Conservation (phyloP, 2,329 filamentous ascomycete genomes). For the Scolecobasidium constrictum region DNA sequence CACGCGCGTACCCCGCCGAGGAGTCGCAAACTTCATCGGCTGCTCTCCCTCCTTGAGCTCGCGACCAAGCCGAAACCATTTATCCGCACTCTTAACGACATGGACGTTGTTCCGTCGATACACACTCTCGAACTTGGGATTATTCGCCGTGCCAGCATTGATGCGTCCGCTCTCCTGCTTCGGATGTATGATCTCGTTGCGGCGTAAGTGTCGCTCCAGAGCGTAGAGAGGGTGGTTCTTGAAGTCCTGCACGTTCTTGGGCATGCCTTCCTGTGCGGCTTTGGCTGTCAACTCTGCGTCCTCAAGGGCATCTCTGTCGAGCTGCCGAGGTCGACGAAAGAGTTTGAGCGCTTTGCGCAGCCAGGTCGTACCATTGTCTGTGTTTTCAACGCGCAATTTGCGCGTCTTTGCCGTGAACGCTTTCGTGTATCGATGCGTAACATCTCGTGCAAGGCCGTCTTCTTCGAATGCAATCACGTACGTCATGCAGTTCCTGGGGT, state of each 20-base stretch:
- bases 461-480: constrained; percentile 83
- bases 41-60: constrained; percentile 65
- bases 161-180: constrained; percentile 67
- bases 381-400: constrained; percentile 64
- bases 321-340: constrained; percentile 17
- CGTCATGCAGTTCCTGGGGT: constrained; percentile 62
- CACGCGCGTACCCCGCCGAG: constrained; percentile 14
- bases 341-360: constrained; percentile 39
- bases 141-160: constrained; percentile 49
- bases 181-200: constrained; percentile 72
- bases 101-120: constrained; percentile 77
- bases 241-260: constrained; percentile 28
- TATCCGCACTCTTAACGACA: constrained; percentile 65
- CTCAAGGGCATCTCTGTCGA: constrained; percentile 77
- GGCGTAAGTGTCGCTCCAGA: constrained; percentile 70
- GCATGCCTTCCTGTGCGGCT: constrained; percentile 54
- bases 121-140: constrained; percentile 58
- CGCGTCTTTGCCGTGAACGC: constrained; percentile 85
- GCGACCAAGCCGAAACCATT: constrained; percentile 82
- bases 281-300: constrained; percentile 61
- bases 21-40: constrained; percentile 58
- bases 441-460: constrained; percentile 67
- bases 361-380: constrained; percentile 45
- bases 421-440: constrained; percentile 80
- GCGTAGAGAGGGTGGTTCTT: constrained; percentile 42